A percentile compares a stretch with the other conserved stretches of the same genome.
phyloP scores from a whole-genome alignment of 2,329 filamentous ascomycete species.

The Ophiocordyceps camponoti-floridani region DNA sequence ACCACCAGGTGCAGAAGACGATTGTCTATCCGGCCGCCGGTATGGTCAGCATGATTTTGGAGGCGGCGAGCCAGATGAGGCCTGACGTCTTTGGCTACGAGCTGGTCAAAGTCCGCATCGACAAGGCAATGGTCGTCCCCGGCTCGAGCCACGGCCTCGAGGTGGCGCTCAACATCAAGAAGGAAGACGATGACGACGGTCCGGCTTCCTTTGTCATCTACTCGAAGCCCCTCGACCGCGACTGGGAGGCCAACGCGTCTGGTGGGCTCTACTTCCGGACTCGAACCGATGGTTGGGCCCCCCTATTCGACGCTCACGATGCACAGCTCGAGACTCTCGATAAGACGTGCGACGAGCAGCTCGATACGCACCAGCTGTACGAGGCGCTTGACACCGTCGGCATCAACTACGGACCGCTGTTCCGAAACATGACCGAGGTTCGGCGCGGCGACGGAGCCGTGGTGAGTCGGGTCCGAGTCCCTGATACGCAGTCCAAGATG shows the following conservation, averaged over 20 bases:
- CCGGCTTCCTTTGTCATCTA: slow-evolving; percentile 23
- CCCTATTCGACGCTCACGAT: slow-evolving; percentile 6
- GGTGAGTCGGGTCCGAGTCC: slow-evolving; percentile 21
- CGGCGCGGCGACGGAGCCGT: slow-evolving; percentile 15
- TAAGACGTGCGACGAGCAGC: slow-evolving; percentile 11
- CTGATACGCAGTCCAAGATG: slow-evolving; percentile 33
- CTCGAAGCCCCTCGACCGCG: slow-evolving; percentile 20
- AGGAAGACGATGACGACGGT: slow-evolving; percentile 3
- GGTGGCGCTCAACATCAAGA: slow-evolving; percentile 26
- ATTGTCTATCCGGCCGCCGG: slow-evolving; percentile 32
- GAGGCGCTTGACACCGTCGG: slow-evolving; percentile 30
- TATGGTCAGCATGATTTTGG: slow-evolving; percentile 29
- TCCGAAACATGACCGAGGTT: slow-evolving; percentile 26
- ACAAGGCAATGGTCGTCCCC: slow-evolving; percentile 32
- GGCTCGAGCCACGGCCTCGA: slow-evolving; percentile 28
- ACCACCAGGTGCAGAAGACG: slow-evolving; percentile 31
- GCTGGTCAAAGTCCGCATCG: slow-evolving; percentile 25
- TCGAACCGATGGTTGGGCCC: slow-evolving; percentile 5
- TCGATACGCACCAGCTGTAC: slow-evolving; percentile 28
- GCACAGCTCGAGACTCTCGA: slow-evolving; percentile 8
- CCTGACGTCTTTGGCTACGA: slow-evolving; percentile 19
- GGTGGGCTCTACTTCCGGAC: slow-evolving; percentile 14
- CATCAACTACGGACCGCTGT: slow-evolving; percentile 31
- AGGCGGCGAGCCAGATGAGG: slow-evolving; percentile 24
- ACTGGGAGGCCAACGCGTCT: slow-evolving; percentile 25